Evolutionary conservation across 1,284 basidiomycete species (phyloP).

Genomic region (Pseudozyma hubeiensis): DNA sequence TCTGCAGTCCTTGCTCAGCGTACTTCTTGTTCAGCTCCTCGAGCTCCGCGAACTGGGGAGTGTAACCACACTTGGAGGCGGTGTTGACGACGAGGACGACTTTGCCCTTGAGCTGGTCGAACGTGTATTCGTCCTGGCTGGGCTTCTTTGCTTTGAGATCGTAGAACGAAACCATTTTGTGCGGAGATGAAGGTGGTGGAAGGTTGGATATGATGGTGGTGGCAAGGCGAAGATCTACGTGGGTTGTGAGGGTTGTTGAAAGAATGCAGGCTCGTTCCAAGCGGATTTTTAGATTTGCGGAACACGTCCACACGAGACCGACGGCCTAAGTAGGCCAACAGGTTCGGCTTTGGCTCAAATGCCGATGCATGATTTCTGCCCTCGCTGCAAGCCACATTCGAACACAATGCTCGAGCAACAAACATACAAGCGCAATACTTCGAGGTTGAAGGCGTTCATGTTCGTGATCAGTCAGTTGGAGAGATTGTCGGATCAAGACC

Average conservation of each 20-base stretch:
- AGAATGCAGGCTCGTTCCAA: too few relatives aligned
- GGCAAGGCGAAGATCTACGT: neutral
- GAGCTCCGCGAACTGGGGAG: slow-evolving; percentile 83
- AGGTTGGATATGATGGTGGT: neutral
- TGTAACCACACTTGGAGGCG: slow-evolving; percentile 77
- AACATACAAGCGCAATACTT: too few relatives aligned
- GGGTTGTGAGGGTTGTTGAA: neutral
- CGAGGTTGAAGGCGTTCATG: too few relatives aligned
- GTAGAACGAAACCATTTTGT: slow-evolving; percentile 65
- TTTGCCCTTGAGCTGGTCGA: slow-evolving; percentile 71
- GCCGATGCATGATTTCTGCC: neutral
- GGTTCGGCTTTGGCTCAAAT: neutral
- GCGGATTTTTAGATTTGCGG: too few relatives aligned
- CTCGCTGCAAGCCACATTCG: too few relatives aligned
- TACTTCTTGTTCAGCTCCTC: slow-evolving; percentile 86
- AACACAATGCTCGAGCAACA: too few relatives aligned
- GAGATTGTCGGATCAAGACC: too few relatives aligned
- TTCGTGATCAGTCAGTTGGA: too few relatives aligned
- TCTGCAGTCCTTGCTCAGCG: slow-evolving; percentile 79
- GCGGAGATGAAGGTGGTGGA: neutral
- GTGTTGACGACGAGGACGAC: slow-evolving; percentile 73
- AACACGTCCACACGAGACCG: neutral
- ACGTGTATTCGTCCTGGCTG: slow-evolving; percentile 57
- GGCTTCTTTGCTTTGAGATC: slow-evolving; percentile 64
- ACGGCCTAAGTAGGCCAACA: neutral